Conservation (phyloP, 371 early-diverging fungal species). For the Parasitella parasitica region DNA sequence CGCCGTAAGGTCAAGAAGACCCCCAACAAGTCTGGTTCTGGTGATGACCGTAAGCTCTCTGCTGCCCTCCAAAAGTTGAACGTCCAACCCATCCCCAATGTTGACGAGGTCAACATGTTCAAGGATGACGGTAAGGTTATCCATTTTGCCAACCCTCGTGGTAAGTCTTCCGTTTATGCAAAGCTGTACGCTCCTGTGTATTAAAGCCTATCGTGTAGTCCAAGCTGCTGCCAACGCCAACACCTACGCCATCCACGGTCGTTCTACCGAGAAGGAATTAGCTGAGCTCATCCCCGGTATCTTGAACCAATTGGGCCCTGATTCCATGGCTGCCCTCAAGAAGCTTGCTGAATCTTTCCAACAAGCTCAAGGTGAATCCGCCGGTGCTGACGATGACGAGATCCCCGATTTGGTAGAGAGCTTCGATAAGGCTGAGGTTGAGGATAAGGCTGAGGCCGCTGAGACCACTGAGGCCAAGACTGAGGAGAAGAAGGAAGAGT, state of each 20-base stretch:
- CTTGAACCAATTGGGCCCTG: constrained; percentile 94
- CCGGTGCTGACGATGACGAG: constrained; percentile 62
- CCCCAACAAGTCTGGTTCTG: constrained; percentile 72
- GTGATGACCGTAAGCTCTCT: constrained; percentile 90
- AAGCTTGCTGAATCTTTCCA: constrained; percentile 87
- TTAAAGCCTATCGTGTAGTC: constrained; percentile 44
- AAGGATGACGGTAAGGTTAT: constrained; percentile 91
- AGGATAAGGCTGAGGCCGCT: constrained; percentile 42
- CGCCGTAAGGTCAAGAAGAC: constrained; percentile 70
- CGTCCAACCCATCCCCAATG: constrained; percentile 79
- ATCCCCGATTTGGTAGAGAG: constrained; percentile 77
- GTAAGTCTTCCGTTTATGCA: constrained; percentile 45
- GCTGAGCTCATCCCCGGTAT: constrained; percentile 92
- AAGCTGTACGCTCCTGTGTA: not conserved
- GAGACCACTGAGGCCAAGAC: no score
- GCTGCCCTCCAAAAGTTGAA: constrained; percentile 87
- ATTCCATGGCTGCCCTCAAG: constrained; percentile 86
- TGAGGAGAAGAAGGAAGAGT: constrained; percentile 31
- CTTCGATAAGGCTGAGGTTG: constrained; percentile 56
- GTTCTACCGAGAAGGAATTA: constrained; percentile 86
- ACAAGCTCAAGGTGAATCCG: constrained; percentile 54
- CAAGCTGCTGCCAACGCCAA: constrained; percentile 85
- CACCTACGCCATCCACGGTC: constrained; percentile 92
- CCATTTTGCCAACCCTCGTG: constrained; percentile 90
- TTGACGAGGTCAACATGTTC: constrained; percentile 99